Evolutionary conservation across 352 stramenopile genomes (phyloP).

Genomic region (Pythium pyrilobum): DNA sequence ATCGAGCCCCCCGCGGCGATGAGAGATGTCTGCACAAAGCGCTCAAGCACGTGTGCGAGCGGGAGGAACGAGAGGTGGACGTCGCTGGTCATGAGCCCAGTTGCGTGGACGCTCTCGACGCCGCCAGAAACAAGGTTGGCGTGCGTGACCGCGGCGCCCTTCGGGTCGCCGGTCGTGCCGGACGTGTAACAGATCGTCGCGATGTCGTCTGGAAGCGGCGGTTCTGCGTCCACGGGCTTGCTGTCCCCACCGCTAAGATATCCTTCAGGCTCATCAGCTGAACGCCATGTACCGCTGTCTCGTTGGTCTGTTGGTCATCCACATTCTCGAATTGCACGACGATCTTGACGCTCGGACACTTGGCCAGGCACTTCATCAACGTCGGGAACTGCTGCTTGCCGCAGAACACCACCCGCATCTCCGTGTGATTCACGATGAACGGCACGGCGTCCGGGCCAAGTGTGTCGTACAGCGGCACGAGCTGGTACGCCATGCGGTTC

Average conservation of each 20-base stretch:
- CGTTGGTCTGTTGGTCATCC: conserved; percentile 23
- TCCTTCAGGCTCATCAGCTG: conserved; percentile 39
- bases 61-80: conserved; percentile 93
- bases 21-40: conserved; percentile 85
- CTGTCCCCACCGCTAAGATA: conserved; percentile 32
- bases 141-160: conserved; percentile 65
- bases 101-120: too few species aligned
- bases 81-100: too few species aligned
- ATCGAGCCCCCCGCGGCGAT: conserved; percentile 73
- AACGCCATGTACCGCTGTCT: conserved; percentile 30
- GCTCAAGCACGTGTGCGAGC: conserved; percentile 95
- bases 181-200: conserved; percentile 91
- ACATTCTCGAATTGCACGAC: conserved; percentile 54
- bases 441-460: conserved; percentile 58
- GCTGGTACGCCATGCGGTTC: conserved; percentile 63
- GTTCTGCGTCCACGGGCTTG: conserved; percentile 41
- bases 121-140: conserved; percentile 35
- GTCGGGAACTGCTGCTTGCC: conserved; percentile 47
- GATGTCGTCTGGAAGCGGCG: conserved; percentile 62
- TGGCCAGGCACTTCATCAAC: conserved; percentile 37
- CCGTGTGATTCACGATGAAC: conserved; percentile 75
- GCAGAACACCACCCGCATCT: conserved; percentile 68
- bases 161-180: conserved; percentile 67
- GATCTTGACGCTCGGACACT: conserved; percentile 46
- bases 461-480: conserved; percentile 82